Evolutionary conservation across 495 filamentous ascomycete genomes (phyloP).

Genomic region (Gamarada debralockiae): DNA sequence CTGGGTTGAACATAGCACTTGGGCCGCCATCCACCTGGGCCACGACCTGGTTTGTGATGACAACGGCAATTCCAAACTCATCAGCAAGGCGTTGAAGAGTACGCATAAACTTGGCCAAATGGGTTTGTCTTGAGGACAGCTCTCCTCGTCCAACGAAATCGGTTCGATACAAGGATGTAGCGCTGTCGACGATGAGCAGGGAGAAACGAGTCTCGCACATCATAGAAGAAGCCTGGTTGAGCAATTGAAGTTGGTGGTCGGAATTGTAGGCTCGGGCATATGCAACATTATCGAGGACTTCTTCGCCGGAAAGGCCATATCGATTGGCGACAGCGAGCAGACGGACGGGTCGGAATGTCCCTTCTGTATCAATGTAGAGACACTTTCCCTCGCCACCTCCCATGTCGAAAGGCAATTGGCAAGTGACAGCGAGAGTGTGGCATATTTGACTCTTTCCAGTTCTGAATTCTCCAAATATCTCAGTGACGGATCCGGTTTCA

Average conservation of each 20-base stretch:
- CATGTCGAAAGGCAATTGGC: conserved; percentile 97
- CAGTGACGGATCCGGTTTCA: conserved; percentile 97
- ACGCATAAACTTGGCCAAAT: conserved; percentile 96
- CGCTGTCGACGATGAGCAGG: conserved; percentile 89
- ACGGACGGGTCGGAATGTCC: conserved; percentile 92
- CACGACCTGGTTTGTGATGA: conserved; percentile 98
- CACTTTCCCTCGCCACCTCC: conserved; percentile 98
- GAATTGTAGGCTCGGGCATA: conserved; percentile 98
- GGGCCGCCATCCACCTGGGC: conserved; percentile 96
- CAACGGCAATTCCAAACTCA: conserved; percentile 96
- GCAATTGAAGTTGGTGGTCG: conserved; percentile 90
- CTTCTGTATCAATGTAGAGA: conserved; percentile 98
- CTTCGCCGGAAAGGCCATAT: conserved; percentile 91
- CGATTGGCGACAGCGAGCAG: conserved; percentile 87
- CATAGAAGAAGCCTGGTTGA: conserved; percentile 94
- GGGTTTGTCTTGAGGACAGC: conserved; percentile 81
- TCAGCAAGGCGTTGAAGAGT: conserved; percentile 91
- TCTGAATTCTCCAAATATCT: conserved; percentile 96
- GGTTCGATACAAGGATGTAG: conserved; percentile 90
- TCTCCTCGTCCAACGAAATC: conserved; percentile 95
- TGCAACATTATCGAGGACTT: conserved; percentile 96
- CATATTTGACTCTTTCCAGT: conserved; percentile 98
- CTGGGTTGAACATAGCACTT: conserved; percentile 96
- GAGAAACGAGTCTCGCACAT: conserved; percentile 99
- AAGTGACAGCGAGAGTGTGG: conserved; percentile 97